Evolutionary conservation across 805 yeast species (phyloP), one percentile per base, ranked within the genome.

Genomic region (Vanderwaltozyma yarrowii): DNA sequence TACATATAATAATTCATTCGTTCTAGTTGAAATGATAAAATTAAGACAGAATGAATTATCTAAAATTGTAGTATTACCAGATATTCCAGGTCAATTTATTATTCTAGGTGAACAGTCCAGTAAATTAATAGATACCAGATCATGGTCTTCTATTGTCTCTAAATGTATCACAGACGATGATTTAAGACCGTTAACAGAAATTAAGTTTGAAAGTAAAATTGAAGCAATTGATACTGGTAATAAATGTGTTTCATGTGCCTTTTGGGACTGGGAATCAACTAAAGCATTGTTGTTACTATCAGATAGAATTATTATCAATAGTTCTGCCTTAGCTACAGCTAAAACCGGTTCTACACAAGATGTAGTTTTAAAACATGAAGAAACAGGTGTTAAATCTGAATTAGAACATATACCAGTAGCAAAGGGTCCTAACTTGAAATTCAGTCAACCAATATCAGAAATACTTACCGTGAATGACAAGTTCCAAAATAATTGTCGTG

Each of bases 1-100:
- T 25, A 39, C 44, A 18, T 44, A 50, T n/a, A 49, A 54, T 27
- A 46, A 50, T 33, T 52, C 61, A 1, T 40, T 58, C 19, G 48
- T 42, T 0, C 16, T 51, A 14, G 26, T 55, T 9, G 58, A 54
- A 45, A 35, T 35, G 3, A 30, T 52, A 4, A 34, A 38, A n/a
- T 15, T 47, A 13, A 34, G 35, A 23, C 17, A 30, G 11, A 25
- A 30, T 11, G 40, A 43, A 12, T 4, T 44, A 4, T 33, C 38
- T 4, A 33, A 31, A 2, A 19, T 49, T 11, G 24, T 19, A 12
- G 15, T 32, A 4, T 30, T 35, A 11, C 36, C 36, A 17, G 33
- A 25, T 4, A 10, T 30, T 2, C 11, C 19, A 10, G 49, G 51
- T 9, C 31, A 35, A 17, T 45, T 46, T 30, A 34, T 28, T 10